Conservation (phyloP, 164 flowering plant genomes). For the Cinnamomum micranthum region DNA sequence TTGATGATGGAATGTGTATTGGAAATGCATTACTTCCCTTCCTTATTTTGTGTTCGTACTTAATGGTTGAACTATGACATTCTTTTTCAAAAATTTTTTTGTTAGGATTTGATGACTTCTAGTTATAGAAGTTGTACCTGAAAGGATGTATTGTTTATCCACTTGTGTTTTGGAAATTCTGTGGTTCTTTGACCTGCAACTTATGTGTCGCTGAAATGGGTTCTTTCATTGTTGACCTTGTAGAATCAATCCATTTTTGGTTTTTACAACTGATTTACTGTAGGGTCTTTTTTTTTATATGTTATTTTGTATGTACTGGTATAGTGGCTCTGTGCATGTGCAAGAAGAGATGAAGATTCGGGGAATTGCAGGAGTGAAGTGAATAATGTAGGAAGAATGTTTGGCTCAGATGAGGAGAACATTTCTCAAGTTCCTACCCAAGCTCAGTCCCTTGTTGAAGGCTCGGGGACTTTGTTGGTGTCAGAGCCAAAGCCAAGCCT, state of each 20-base stretch:
- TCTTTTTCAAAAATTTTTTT: background rate
- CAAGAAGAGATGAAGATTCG: slow-evolving; percentile 32
- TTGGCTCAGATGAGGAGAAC: slow-evolving; percentile 70
- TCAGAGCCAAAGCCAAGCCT: slow-evolving; percentile 64
- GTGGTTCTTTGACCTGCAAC: background rate
- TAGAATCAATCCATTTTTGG: background rate
- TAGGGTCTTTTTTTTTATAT: slow-evolving; percentile 25
- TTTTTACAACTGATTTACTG: slow-evolving; percentile 59
- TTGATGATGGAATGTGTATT: too few relatives aligned
- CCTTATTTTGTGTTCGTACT: background rate
- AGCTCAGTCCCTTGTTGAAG: slow-evolving; percentile 68
- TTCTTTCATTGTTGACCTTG: background rate
- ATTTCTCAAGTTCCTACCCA: slow-evolving; percentile 71
- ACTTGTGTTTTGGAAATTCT: background rate
- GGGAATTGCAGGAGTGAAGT: slow-evolving; percentile 27
- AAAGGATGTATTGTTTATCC: background rate
- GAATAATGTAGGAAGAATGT: slow-evolving; percentile 30
- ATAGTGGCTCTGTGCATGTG: slow-evolving; percentile 64
- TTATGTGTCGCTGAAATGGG: background rate
- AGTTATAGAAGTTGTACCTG: background rate
- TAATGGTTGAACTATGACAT: background rate
- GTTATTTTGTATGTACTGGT: slow-evolving; percentile 43
- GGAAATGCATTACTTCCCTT: background rate
- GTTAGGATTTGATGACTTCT: background rate
- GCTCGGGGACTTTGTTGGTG: slow-evolving; percentile 53